A percentile compares a stretch with the other conserved stretches of the same genome.
Evolutionary conservation across 106 monocot species (phyloP).

Genomic region (Acorus gramineus): DNA sequence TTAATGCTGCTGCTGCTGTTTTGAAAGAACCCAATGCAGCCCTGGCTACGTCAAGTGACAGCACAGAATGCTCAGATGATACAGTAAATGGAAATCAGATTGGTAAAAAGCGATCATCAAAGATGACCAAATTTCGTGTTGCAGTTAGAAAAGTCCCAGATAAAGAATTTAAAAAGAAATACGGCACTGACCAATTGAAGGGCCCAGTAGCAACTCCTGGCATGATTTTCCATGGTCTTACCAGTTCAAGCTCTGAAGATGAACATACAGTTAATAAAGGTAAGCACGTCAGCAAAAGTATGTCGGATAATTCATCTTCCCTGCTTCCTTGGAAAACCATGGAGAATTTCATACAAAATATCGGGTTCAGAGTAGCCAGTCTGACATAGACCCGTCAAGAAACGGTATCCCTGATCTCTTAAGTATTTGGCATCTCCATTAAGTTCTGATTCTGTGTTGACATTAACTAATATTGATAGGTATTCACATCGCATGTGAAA

Average conservation of each 20-base stretch:
- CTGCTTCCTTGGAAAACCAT: constrained; percentile 22
- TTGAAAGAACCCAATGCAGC: constrained; percentile 6
- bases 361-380: not conserved
- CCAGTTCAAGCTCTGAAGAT: constrained; percentile 25
- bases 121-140: constrained; percentile 12
- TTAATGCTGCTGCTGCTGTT: constrained; percentile 1
- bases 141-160: constrained; percentile 39
- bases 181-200: constrained; percentile 7
- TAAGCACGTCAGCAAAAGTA: constrained; percentile 1
- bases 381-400: constrained; percentile 9
- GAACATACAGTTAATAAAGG: constrained; percentile 12
- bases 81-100: too few relatives aligned
- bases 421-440: too few relatives aligned
- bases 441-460: too few relatives aligned
- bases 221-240: constrained; percentile 15
- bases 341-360: constrained; percentile 1
- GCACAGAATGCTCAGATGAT: constrained; percentile 10
- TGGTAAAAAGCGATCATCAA: constrained; percentile 11
- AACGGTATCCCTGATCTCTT: not conserved
- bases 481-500: too few relatives aligned
- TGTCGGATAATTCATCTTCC: constrained; percentile 23
- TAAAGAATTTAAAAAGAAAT: constrained; percentile 7
- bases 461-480: too few relatives aligned
- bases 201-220: constrained; percentile 12
- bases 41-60: constrained; percentile 30